These are phyloP conservation scores for Tolypocladium inflatum DNA, from an alignment of 2,329 filamentous ascomycete species.

Conservation along the genomic window DNA sequence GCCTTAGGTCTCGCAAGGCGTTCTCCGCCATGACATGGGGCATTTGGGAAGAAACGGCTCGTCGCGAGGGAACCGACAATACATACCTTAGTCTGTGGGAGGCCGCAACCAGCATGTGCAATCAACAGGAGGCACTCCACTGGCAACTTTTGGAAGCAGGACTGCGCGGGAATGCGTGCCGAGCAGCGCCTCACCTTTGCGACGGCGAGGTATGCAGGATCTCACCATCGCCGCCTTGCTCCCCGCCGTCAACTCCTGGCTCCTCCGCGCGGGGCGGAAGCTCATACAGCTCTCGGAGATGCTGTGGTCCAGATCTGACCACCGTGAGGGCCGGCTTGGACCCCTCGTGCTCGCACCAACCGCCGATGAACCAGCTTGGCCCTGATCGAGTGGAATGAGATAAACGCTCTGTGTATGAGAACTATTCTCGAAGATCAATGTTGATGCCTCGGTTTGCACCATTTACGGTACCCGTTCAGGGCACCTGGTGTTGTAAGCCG, in stretches of 20 bases:
- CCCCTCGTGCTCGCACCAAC: not conserved
- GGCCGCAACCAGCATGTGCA: not conserved
- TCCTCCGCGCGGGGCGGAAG: not conserved
- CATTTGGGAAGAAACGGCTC: not conserved
- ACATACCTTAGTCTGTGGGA: not conserved
- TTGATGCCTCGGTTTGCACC: no score
- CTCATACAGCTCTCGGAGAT: not conserved
- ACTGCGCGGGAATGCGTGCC: not conserved
- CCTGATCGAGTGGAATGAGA: not conserved
- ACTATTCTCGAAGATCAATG: no score
- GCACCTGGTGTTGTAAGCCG: no score
- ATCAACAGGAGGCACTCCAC: not conserved
- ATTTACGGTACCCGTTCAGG: no score
- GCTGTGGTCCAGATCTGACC: not conserved
- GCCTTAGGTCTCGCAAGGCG: not conserved
- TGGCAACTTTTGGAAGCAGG: not conserved
- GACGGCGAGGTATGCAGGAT: not conserved
- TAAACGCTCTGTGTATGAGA: no score
- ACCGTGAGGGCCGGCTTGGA: not conserved
- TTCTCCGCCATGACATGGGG: not conserved
- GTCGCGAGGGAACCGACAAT: not conserved
- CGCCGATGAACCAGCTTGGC: not conserved
- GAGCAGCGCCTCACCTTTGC: not conserved
- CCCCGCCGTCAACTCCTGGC: not conserved
- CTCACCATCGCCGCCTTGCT: not conserved